phyloP scores from a whole-genome alignment of 306 rosid species.

The Begonia peltatifolia region DNA sequence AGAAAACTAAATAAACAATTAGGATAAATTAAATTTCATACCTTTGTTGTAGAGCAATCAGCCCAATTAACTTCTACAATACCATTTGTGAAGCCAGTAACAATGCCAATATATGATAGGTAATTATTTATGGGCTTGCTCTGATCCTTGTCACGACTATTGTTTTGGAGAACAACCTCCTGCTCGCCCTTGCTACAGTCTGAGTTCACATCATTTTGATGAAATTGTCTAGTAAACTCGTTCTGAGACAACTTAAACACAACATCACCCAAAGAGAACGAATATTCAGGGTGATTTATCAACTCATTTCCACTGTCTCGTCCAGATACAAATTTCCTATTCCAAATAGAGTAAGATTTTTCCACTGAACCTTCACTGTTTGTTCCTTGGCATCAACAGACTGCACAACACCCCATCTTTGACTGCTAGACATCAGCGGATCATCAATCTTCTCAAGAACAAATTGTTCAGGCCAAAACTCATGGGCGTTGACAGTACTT shows the following conservation, averaged over 20 bases:
- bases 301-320: constrained; percentile 57
- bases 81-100: constrained; percentile 54
- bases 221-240: constrained; percentile 33
- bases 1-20: constrained; percentile 1
- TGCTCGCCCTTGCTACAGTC: constrained; percentile 20
- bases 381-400: constrained; percentile 72
- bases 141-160: constrained; percentile 17
- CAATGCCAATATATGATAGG: constrained; percentile 57
- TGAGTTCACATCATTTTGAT: constrained; percentile 13
- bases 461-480: constrained; percentile 88
- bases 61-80: constrained; percentile 94
- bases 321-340: constrained; percentile 25
- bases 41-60: constrained; percentile 57
- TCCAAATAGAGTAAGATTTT: constrained; percentile 19
- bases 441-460: constrained; percentile 74
- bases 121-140: constrained; percentile 24
- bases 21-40: constrained; percentile 14
- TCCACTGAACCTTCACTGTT: constrained; percentile 73
- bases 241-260: constrained; percentile 48
- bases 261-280: constrained; percentile 68
- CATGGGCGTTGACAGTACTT: constrained; percentile 54
- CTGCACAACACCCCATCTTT: constrained; percentile 82
- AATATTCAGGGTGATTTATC: constrained; percentile 75
- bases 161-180: constrained; percentile 17
- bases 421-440: constrained; percentile 29